A percentile compares a stretch with the other conserved stretches of the same genome.
These are phyloP conservation scores for Clonostachys sp. DNA, from an alignment of 2,329 filamentous ascomycete genomes.

Conservation along the genomic window DNA sequence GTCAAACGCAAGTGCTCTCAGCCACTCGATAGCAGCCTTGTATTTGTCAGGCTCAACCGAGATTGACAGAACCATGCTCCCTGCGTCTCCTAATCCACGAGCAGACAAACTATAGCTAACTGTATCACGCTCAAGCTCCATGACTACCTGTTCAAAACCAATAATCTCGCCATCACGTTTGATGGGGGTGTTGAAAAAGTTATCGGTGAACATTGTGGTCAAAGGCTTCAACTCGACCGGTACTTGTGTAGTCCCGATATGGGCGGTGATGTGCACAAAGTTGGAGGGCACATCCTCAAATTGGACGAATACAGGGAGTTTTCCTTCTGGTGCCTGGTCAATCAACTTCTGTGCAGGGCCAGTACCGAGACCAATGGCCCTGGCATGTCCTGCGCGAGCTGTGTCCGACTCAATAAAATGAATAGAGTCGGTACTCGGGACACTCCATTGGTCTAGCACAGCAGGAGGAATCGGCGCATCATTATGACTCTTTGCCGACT, in stretches of 20 bases:
- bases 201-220: slow-evolving; percentile 78
- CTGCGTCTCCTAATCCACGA: slow-evolving; percentile 67
- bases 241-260: slow-evolving; percentile 73
- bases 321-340: slow-evolving; percentile 56
- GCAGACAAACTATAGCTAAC: slow-evolving; percentile 75
- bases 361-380: slow-evolving; percentile 60
- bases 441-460: slow-evolving; percentile 74
- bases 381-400: slow-evolving; percentile 75
- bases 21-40: slow-evolving; percentile 73
- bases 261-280: slow-evolving; percentile 81
- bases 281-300: slow-evolving; percentile 93
- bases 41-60: slow-evolving; percentile 89
- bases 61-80: slow-evolving; percentile 78
- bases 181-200: slow-evolving; percentile 93
- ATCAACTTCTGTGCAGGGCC: slow-evolving; percentile 73
- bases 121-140: slow-evolving; percentile 86
- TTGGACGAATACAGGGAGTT: slow-evolving; percentile 85
- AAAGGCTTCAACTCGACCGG: slow-evolving; percentile 82
- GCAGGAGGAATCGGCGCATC: slow-evolving; percentile 79
- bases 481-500: slow-evolving; percentile 82
- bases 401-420: slow-evolving; percentile 89
- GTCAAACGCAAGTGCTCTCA: slow-evolving; percentile 82
- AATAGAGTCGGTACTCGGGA: slow-evolving; percentile 85
- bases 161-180: slow-evolving; percentile 69
- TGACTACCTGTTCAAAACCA: slow-evolving; percentile 88